phyloP scores from a whole-genome alignment of 2,329 filamentous ascomycete genomes.

The Lecanicillium sp. region DNA sequence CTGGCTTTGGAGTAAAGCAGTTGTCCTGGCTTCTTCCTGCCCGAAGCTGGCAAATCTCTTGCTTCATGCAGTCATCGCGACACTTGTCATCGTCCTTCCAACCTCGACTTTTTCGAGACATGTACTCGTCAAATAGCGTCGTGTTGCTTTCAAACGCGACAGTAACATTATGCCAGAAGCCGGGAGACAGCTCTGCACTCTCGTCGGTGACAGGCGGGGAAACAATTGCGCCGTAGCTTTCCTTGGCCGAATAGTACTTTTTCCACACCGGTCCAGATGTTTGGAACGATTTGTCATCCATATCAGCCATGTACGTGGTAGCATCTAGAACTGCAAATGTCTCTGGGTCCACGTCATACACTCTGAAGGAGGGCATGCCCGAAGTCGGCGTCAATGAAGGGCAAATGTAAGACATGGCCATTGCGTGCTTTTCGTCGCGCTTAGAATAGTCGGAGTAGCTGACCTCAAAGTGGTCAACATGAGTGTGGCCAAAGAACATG shows the following conservation, averaged over 20 bases:
- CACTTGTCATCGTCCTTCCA: constrained; percentile 31
- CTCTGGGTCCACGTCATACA: constrained; percentile 50
- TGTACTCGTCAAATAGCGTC: constrained; percentile 38
- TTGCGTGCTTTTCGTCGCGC: constrained; percentile 34
- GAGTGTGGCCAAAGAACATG: constrained; percentile 50
- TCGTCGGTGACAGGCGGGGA: constrained; percentile 28
- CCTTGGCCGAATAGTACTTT: constrained; percentile 53
- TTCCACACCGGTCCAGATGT: constrained; percentile 38
- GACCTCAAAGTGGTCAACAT: constrained; percentile 48
- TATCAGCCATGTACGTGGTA: constrained; percentile 46
- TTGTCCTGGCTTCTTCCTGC: constrained; percentile 44
- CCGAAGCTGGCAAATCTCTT: constrained; percentile 44
- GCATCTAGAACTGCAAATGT: constrained; percentile 48
- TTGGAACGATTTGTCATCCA: constrained; percentile 34
- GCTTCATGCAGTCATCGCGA: constrained; percentile 29
- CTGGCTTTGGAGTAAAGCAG: constrained; percentile 31
- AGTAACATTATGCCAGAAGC: constrained; percentile 53
- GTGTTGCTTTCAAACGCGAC: constrained; percentile 34
- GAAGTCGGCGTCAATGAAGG: constrained; percentile 47
- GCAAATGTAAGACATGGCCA: constrained; percentile 43
- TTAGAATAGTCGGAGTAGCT: constrained; percentile 40
- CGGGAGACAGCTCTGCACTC: constrained; percentile 40
- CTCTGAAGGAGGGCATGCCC: constrained; percentile 47
- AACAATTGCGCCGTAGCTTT: constrained; percentile 59
- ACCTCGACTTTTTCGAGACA: constrained; percentile 38